These are phyloP conservation scores for Camellia lanceoleosa DNA, from an alignment of 148 eudicot genomes.

Conservation along the genomic window DNA sequence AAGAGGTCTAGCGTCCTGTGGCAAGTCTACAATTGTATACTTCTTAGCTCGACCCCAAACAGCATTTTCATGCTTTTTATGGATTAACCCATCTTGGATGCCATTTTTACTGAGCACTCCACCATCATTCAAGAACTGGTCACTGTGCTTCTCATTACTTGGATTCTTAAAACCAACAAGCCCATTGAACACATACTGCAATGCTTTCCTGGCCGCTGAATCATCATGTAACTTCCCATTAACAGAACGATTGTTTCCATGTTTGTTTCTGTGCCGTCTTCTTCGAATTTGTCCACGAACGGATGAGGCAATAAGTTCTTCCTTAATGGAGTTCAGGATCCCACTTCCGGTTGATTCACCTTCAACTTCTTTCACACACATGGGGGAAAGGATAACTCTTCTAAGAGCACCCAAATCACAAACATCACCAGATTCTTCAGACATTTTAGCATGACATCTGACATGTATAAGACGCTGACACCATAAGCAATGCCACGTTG, in stretches of 20 bases:
- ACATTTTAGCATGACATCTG: conserved; percentile 71
- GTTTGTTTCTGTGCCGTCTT: conserved; percentile 59
- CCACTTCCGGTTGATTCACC: conserved; percentile 35
- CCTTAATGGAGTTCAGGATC: conserved; percentile 38
- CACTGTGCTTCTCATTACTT: conserved; percentile 48
- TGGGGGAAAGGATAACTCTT: conserved; percentile 68
- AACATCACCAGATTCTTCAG: conserved; percentile 64
- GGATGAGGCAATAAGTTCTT: conserved; percentile 41
- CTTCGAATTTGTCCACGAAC: conserved; percentile 55
- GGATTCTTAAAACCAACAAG: conserved; percentile 47
- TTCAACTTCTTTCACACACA: conserved; percentile 66
- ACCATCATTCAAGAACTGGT: conserved; percentile 27
- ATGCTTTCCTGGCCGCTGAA: conserved; percentile 34
- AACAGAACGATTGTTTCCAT: conserved; percentile 35
- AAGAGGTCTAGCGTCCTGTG: conserved; percentile 70
- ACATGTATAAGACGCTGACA: conserved; percentile 88
- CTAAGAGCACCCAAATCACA: conserved; percentile 81
- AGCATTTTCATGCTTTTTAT: conserved; percentile 43
- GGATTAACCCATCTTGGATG: conserved; percentile 28
- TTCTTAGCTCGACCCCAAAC: conserved; percentile 50
- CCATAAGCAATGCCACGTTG: conserved; percentile 88
- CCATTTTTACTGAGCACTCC: conserved; percentile 36
- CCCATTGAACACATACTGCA: conserved; percentile 49
- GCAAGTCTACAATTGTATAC: conserved; percentile 59
- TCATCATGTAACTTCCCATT: conserved; percentile 53